A percentile compares a stretch with the other conserved stretches of the same genome.
These are phyloP conservation scores for Xylaria sp. DNA, from an alignment of 2,329 filamentous ascomycete genomes.

Conservation along the genomic window DNA sequence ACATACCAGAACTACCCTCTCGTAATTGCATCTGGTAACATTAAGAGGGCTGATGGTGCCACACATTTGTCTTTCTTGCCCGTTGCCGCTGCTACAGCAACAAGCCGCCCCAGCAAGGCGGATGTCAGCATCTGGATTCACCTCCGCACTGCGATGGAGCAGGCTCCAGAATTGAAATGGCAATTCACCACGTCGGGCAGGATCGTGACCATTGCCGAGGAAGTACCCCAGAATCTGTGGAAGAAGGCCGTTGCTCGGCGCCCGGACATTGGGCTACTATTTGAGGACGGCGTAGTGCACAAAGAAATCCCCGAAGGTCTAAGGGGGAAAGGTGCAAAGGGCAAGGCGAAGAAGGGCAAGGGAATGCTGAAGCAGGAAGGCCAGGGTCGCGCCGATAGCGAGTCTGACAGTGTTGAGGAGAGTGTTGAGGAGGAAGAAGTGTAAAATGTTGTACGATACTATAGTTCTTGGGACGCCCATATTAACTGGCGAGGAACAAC, in stretches of 20 bases:
- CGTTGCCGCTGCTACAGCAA: conserved; percentile 48
- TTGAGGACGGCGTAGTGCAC: conserved; percentile 56
- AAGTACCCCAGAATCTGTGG: conserved; percentile 54
- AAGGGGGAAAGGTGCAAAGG: conserved; percentile 56
- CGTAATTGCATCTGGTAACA: conserved; percentile 54
- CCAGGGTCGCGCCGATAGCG: conserved; percentile 47
- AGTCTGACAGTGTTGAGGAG: conserved; percentile 50
- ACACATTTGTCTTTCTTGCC: conserved; percentile 49
- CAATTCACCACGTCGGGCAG: conserved; percentile 52
- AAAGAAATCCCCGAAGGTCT: conserved; percentile 57
- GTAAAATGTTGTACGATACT: conserved; percentile 28
- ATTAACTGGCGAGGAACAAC: conserved; percentile 1
- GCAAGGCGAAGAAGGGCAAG: conserved; percentile 56
- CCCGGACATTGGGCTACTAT: conserved; percentile 56
- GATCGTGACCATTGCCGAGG: conserved; percentile 51
- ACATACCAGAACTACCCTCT: conserved; percentile 59
- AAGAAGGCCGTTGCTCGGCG: conserved; percentile 56
- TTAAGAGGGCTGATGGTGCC: conserved; percentile 56
- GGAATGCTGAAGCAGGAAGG: conserved; percentile 48
- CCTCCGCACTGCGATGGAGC: conserved; percentile 51
- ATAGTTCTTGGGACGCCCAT: not conserved
- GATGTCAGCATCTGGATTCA: conserved; percentile 58
- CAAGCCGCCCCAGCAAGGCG: conserved; percentile 50
- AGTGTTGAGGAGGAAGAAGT: conserved; percentile 37
- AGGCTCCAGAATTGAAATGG: conserved; percentile 52